These are phyloP conservation scores for Coemansia sp. DNA, from an alignment of 192 early-diverging fungal genomes.

Conservation along the genomic window DNA sequence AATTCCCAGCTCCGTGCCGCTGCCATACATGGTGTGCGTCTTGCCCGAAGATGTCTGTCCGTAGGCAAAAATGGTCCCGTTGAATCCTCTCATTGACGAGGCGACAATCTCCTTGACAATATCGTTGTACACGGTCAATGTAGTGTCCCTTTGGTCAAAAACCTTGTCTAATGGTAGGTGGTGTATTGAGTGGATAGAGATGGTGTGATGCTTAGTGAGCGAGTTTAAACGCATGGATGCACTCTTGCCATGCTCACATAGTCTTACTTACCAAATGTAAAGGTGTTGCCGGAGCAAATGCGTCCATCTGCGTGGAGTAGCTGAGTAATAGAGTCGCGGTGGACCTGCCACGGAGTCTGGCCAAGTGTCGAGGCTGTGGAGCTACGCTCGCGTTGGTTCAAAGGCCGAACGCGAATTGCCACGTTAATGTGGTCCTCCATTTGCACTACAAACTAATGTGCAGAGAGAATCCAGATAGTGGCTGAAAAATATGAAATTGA, in stretches of 20 bases:
- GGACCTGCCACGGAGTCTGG: slow-evolving; percentile 41
- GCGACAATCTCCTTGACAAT: slow-evolving; percentile 58
- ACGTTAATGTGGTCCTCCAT: slow-evolving; percentile 67
- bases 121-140: slow-evolving; percentile 46
- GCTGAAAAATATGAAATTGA: background rate
- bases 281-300: slow-evolving; percentile 36
- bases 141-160: slow-evolving; percentile 50
- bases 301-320: slow-evolving; percentile 28
- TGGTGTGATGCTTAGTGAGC: background rate
- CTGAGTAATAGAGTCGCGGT: slow-evolving; percentile 52
- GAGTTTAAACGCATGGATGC: background rate
- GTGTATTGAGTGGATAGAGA: background rate
- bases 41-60: slow-evolving; percentile 97
- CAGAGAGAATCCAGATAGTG: background rate
- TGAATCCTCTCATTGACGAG: slow-evolving; percentile 86
- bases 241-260: background rate
- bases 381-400: slow-evolving; percentile 59
- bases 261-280: slow-evolving; percentile 48
- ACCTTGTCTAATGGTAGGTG: slow-evolving; percentile 38
- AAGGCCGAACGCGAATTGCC: slow-evolving; percentile 70
- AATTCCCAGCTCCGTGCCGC: slow-evolving; percentile 61
- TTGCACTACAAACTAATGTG: background rate
- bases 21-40: slow-evolving; percentile 74
- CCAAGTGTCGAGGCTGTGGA: slow-evolving; percentile 34
- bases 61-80: slow-evolving; percentile 98